Base-by-base conservation (phyloP, 1,139 yeast genomes). In the Wickerhamomyces sp. region DNA sequence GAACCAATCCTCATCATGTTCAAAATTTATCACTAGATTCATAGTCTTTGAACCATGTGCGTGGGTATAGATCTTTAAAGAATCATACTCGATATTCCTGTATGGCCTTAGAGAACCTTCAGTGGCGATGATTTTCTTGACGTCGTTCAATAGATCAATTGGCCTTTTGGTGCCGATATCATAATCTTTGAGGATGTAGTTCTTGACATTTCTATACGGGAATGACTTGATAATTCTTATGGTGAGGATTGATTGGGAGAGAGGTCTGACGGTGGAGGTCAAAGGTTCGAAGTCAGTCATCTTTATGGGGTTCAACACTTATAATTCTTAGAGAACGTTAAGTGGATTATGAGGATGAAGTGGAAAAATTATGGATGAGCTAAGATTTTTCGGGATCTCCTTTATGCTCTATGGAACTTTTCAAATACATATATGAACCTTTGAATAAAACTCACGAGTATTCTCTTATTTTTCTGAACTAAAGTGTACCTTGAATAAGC, bases 11-110 rank as follows among this genome's bases (percentile, higher is more conserved):
- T 77, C 80, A 58, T 86, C 89, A 56, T 85, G 80, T 32, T 89
- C 96, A 63, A 93, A 79, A 63, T 93, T 93, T 51, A 94, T 86
- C 42, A 89, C 95, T 55, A 93, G 73, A 61, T 93, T 90, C 81
- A 90, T 86, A 2, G 97, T 88, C 67, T 93, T 93, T 36, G 96
- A 78, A 8, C 95, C 95, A 63, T 93, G 98, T 0, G 99, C 98
- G 61, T 88, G 89, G 34, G 96, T 86, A 66, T 93, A 93, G 15
- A 93, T 75, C 66, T 94, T 93, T 50, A 93, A 63, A 0, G 94
- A 72, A 60, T 93, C 88, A 57, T 81, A 84, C 1, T 71, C 71
- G n/a, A 87, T 86, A 51, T 75, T 85, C 57, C 97, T 75, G 64
- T 81, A 91, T 1, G 98, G 95, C 57, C 96, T 75, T 52, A 83